A percentile compares a stretch with the other conserved stretches of the same genome.
Evolutionary conservation across 2,329 filamentous ascomycete species (phyloP).

Genomic region (Fusarium paranaense): DNA sequence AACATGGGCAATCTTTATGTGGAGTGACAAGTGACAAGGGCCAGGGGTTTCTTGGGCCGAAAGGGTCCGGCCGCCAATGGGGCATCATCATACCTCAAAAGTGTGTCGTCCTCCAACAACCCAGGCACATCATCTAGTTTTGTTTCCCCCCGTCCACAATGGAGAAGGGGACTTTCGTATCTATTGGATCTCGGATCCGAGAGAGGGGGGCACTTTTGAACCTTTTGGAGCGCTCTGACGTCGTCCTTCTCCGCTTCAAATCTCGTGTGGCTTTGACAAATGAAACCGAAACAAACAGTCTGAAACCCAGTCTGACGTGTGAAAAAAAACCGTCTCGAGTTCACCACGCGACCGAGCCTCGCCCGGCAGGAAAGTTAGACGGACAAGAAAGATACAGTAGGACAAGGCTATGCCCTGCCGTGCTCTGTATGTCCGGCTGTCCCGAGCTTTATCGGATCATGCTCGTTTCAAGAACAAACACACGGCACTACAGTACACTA

Average conservation of each 20-base stretch:
- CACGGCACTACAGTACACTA: not conserved
- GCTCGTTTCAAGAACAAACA: constrained; percentile 36
- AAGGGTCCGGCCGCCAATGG: not conserved
- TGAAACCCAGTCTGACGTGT: constrained; percentile 33
- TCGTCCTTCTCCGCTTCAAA: not conserved
- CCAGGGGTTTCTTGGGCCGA: constrained; percentile 10
- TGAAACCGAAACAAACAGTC: constrained; percentile 38
- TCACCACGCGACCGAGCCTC: not conserved
- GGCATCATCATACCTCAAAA: not conserved
- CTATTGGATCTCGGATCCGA: constrained; percentile 5
- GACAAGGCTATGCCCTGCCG: constrained; percentile 10
- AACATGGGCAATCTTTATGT: constrained; percentile 22
- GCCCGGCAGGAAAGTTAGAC: not conserved
- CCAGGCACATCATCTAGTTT: constrained; percentile 1
- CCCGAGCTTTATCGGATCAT: constrained; percentile 1
- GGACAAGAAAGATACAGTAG: constrained; percentile 8
- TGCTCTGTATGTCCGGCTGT: not conserved
- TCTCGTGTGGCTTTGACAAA: constrained; percentile 10
- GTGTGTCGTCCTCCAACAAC: not conserved
- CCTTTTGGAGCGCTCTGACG: not conserved
- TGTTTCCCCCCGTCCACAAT: not conserved
- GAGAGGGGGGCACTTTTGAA: not conserved
- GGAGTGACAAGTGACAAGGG: constrained; percentile 15
- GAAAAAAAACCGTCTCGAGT: not conserved
- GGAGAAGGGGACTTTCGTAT: not conserved